Evolutionary conservation across 768 basidiomycete genomes (phyloP).

Genomic region (Panaeolus papilionaceus): DNA sequence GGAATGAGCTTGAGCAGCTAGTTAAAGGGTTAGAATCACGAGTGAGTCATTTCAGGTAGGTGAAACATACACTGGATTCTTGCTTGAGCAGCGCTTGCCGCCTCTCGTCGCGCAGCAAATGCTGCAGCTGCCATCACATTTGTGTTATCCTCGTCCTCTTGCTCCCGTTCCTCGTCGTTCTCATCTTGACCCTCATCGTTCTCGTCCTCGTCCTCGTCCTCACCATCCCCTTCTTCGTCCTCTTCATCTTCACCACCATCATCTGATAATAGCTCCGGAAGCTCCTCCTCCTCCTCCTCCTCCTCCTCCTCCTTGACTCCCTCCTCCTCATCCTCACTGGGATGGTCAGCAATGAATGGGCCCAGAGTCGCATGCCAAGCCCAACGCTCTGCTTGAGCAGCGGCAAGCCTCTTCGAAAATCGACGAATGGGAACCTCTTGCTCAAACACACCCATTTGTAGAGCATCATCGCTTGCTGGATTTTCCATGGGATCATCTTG

Average conservation of each 20-base stretch:
- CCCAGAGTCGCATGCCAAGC: not conserved
- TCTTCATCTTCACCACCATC: not conserved
- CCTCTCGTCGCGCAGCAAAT: constrained; percentile 11
- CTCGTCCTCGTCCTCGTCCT: not conserved
- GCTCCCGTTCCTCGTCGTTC: not conserved
- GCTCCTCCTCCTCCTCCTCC: not conserved
- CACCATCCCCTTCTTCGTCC: not conserved
- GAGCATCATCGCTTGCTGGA: not conserved
- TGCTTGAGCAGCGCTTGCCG: not conserved
- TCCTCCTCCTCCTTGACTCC: not conserved
- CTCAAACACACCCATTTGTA: not conserved
- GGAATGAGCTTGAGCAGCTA: not conserved
- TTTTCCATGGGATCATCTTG: too few species aligned
- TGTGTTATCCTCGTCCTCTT: constrained; percentile 4
- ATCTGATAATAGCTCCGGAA: not conserved
- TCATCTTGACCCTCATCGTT: not conserved
- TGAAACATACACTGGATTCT: not conserved
- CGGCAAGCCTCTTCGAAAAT: not conserved
- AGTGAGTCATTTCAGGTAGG: too few species aligned
- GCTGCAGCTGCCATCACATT: constrained; percentile 13
- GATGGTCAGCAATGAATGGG: not conserved
- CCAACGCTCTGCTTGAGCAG: not conserved
- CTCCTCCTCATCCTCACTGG: not conserved
- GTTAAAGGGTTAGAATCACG: too few species aligned
- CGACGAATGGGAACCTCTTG: not conserved